Evolutionary conservation across 257 asterid genomes (phyloP).

Genomic region (Henckelia pumila): DNA sequence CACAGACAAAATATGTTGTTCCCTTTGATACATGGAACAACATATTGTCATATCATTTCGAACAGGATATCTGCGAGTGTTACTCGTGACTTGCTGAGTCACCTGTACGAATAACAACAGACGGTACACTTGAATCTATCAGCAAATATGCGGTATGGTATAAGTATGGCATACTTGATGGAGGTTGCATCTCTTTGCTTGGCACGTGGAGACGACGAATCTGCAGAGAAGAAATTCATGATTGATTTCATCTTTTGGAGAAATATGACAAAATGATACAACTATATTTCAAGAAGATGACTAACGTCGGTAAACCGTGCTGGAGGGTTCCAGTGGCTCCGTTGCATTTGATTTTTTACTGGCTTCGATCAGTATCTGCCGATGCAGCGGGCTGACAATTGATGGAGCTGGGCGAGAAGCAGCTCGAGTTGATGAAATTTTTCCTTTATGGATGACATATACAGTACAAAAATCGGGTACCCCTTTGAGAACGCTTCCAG

Average conservation of each 20-base stretch:
- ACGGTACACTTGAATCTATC: neutral
- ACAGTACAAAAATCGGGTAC: constrained; percentile 82
- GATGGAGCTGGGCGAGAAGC: constrained; percentile 73
- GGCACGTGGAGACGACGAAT: constrained; percentile 33
- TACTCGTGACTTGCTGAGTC: neutral
- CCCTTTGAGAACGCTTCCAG: constrained; percentile 64
- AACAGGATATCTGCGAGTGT: neutral
- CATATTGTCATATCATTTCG: too few species aligned
- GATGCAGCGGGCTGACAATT: constrained; percentile 64
- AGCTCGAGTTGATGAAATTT: constrained; percentile 65
- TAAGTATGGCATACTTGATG: constrained; percentile 39
- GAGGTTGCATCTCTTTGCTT: constrained; percentile 37
- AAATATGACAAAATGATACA: neutral
- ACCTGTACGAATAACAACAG: neutral
- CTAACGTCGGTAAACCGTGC: constrained; percentile 48
- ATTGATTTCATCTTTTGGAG: constrained; percentile 5
- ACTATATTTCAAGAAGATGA: constrained; percentile 13
- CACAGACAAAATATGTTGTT: too few species aligned
- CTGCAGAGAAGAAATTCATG: constrained; percentile 26
- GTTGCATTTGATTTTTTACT: constrained; percentile 31
- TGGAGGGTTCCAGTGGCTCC: constrained; percentile 27
- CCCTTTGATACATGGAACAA: too few species aligned
- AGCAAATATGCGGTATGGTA: constrained; percentile 1
- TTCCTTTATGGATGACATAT: constrained; percentile 78
- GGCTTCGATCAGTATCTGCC: constrained; percentile 52